Conservation (phyloP, 768 basidiomycete species). For the Cystobasidium onofrii region DNA sequence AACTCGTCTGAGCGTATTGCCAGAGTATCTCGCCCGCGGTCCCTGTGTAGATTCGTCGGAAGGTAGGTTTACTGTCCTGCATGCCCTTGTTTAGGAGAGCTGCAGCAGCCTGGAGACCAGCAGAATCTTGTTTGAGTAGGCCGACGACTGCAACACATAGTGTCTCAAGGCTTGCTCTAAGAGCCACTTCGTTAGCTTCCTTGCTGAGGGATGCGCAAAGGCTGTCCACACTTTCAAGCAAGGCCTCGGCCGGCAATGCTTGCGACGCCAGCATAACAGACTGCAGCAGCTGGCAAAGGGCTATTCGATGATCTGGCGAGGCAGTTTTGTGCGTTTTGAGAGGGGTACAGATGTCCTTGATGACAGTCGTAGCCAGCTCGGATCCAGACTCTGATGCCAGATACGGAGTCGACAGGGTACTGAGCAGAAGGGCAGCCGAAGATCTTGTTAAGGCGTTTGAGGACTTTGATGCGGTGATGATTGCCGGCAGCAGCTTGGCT, state of each 20-base stretch:
- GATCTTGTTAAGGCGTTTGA: constrained; percentile 45
- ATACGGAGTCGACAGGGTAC: constrained; percentile 37
- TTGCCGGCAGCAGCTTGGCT: constrained; percentile 42
- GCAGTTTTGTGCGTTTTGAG: constrained; percentile 76
- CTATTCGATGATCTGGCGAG: constrained; percentile 73
- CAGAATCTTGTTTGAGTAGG: constrained; percentile 44
- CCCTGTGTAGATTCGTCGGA: constrained; percentile 57
- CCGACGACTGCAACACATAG: constrained; percentile 58
- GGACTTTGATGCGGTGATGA: constrained; percentile 44
- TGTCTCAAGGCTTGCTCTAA: constrained; percentile 53
- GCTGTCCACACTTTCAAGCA: constrained; percentile 49
- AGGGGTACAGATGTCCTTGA: constrained; percentile 62
- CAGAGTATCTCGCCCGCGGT: constrained; percentile 60
- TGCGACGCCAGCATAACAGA: constrained; percentile 50
- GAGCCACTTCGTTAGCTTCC: constrained; percentile 67
- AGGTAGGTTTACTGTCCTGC: constrained; percentile 56
- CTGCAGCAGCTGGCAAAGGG: constrained; percentile 70
- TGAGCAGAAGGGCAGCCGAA: constrained; percentile 43
- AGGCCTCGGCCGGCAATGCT: constrained; percentile 45
- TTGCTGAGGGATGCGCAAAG: constrained; percentile 55
- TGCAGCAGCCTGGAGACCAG: constrained; percentile 21
- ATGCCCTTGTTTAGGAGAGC: constrained; percentile 63
- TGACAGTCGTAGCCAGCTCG: constrained; percentile 49
- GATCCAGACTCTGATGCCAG: constrained; percentile 41
- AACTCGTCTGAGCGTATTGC: constrained; percentile 42